Evolutionary conservation across 345 rosid genomes (phyloP).

Genomic region (Lepidium aucheri): DNA sequence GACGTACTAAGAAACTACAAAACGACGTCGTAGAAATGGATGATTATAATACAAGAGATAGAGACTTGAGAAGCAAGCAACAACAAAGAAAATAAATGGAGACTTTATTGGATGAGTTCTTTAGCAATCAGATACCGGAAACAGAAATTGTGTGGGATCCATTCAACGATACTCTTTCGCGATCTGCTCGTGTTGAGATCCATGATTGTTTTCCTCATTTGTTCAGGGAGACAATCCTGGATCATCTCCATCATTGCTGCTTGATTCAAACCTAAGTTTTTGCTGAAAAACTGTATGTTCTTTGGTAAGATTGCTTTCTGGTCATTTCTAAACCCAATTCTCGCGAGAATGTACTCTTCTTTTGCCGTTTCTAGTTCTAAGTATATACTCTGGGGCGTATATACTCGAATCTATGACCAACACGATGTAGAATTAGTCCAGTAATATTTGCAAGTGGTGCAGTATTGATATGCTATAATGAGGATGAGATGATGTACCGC

Average conservation of each 20-base stretch:
- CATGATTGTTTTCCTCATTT: slow-evolving; percentile 35
- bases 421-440: neutral
- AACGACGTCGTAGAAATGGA: no score
- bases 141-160: slow-evolving; percentile 72
- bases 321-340: slow-evolving; percentile 55
- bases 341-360: slow-evolving; percentile 78
- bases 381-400: slow-evolving; percentile 53
- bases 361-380: slow-evolving; percentile 76
- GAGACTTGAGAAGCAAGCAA: neutral
- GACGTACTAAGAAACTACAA: no score
- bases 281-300: slow-evolving; percentile 56
- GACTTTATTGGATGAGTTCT: slow-evolving; percentile 49
- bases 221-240: slow-evolving; percentile 51
- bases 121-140: slow-evolving; percentile 69
- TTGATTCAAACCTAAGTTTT: slow-evolving; percentile 53
- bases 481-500: slow-evolving; percentile 34
- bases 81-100: neutral
- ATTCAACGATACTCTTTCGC: slow-evolving; percentile 51
- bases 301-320: slow-evolving; percentile 70
- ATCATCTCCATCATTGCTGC: slow-evolving; percentile 57
- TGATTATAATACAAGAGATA: neutral
- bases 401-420: slow-evolving; percentile 53
- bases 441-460: no score
- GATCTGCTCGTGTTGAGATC: slow-evolving; percentile 47
- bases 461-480: no score